Evolutionary conservation across 805 yeast species (phyloP).

Genomic region (Candida orba): DNA sequence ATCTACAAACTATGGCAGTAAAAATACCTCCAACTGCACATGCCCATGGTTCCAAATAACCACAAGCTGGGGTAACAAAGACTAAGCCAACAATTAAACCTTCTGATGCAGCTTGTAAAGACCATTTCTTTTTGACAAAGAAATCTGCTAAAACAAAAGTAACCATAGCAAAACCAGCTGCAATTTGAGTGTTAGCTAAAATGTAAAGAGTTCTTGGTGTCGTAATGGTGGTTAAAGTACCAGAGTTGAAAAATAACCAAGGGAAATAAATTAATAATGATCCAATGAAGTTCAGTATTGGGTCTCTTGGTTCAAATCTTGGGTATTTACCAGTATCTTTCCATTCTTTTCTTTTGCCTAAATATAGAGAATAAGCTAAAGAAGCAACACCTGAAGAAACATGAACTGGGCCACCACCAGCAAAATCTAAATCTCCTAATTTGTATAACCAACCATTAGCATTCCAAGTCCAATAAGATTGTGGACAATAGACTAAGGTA

Average conservation of each 20-base stretch:
- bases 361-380: constrained; percentile 66
- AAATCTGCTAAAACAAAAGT: constrained; percentile 86
- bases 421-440: constrained; percentile 94
- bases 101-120: constrained; percentile 87
- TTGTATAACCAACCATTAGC: constrained; percentile 86
- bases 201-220: constrained; percentile 81
- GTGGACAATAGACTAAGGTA: constrained; percentile 86
- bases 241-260: constrained; percentile 94
- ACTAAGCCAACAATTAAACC: constrained; percentile 94
- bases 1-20: constrained; percentile 78
- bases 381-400: constrained; percentile 89
- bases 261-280: constrained; percentile 85
- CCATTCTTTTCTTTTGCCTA: constrained; percentile 68
- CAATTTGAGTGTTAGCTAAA: constrained; percentile 81
- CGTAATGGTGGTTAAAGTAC: constrained; percentile 68
- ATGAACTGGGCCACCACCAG: constrained; percentile 99
- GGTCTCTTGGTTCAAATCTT: constrained; percentile 87
- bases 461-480: constrained; percentile 94
- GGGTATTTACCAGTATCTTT: constrained; percentile 35
- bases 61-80: constrained; percentile 96
- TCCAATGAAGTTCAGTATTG: constrained; percentile 82
- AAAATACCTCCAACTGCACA: constrained; percentile 75
- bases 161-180: constrained; percentile 84
- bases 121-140: constrained; percentile 79
- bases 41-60: constrained; percentile 87